Evolutionary conservation across 176 grass and related monocot genomes (phyloP).

Genomic region (Alloteropsis semialata): DNA sequence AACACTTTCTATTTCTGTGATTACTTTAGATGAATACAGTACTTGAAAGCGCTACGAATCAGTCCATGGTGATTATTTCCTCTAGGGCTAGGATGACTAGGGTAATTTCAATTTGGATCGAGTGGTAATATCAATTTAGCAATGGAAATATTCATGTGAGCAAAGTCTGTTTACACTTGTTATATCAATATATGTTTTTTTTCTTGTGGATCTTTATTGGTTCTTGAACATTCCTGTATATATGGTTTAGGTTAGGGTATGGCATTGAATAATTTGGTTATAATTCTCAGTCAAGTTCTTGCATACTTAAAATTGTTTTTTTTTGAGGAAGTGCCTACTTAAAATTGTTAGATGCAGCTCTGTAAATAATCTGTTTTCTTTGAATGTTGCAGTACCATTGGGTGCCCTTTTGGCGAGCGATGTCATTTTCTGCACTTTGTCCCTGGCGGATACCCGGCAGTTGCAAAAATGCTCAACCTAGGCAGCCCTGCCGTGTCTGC

Average conservation of each 20-base stretch:
- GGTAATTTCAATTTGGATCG: not conserved
- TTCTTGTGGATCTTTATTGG: not conserved
- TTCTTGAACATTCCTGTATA: not conserved
- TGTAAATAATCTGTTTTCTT: slow-evolving; percentile 22
- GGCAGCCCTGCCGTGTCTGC: slow-evolving; percentile 43
- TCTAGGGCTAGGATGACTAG: not conserved
- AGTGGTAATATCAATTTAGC: not conserved
- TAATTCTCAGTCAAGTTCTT: not conserved
- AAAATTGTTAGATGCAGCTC: not conserved
- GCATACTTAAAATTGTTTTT: not conserved
- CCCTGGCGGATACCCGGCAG: slow-evolving; percentile 68
- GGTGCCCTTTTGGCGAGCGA: slow-evolving; percentile 81
- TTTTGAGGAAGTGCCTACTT: no score
- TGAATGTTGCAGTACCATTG: slow-evolving; percentile 66
- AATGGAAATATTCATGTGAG: not conserved
- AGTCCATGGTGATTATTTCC: not conserved
- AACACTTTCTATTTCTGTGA: not conserved
- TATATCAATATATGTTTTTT: not conserved
- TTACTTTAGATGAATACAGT: slow-evolving; percentile 4
- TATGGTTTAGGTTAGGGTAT: not conserved
- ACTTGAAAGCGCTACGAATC: not conserved
- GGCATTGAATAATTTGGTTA: not conserved
- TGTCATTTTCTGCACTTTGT: slow-evolving; percentile 86
- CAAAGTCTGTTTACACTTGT: not conserved
- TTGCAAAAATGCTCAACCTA: slow-evolving; percentile 65